Evolutionary conservation across 139 green algal genomes (phyloP).

Genomic region (Closterium sp.): DNA sequence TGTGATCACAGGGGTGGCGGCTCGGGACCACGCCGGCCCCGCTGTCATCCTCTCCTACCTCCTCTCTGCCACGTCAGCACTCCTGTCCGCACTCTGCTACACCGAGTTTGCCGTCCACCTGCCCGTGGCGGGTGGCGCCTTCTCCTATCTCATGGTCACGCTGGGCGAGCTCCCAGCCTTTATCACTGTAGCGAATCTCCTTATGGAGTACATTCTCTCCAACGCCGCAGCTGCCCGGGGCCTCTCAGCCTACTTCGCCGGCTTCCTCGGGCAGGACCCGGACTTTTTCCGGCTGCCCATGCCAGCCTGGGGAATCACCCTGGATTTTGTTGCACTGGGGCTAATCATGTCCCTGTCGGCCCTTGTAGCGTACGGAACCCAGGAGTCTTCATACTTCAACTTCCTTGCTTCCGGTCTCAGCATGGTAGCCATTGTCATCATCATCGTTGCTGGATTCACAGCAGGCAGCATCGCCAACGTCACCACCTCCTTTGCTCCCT

Average conservation of each 20-base stretch:
- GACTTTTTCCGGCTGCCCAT: slow-evolving; percentile 54
- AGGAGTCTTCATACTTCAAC: slow-evolving; percentile 75
- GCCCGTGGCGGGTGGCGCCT: slow-evolving; percentile 77
- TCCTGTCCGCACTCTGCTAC: slow-evolving; percentile 82
- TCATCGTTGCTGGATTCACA: slow-evolving; percentile 59
- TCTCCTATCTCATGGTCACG: slow-evolving; percentile 74
- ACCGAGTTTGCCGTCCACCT: slow-evolving; percentile 78
- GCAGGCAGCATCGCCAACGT: slow-evolving; percentile 56
- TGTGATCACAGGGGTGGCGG: slow-evolving; percentile 79
- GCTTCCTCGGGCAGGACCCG: slow-evolving; percentile 58
- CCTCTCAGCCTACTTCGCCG: slow-evolving; percentile 77
- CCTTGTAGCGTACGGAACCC: slow-evolving; percentile 68
- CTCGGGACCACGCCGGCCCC: slow-evolving; percentile 52
- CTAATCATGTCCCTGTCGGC: slow-evolving; percentile 27
- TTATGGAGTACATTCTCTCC: slow-evolving; percentile 82
- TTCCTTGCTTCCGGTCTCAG: slow-evolving; percentile 50
- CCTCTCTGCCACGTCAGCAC: slow-evolving; percentile 57
- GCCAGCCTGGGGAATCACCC: slow-evolving; percentile 41
- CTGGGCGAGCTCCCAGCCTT: slow-evolving; percentile 79
- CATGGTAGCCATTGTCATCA: slow-evolving; percentile 53
- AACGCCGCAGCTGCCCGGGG: slow-evolving; percentile 75
- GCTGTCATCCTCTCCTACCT: slow-evolving; percentile 40
- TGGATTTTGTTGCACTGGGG: slow-evolving; percentile 70
- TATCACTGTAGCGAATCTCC: slow-evolving; percentile 74
- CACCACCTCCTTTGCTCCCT: slow-evolving; percentile 57